Conservation (phyloP, 176 grass and related monocot genomes). For the Triticum urartu region DNA sequence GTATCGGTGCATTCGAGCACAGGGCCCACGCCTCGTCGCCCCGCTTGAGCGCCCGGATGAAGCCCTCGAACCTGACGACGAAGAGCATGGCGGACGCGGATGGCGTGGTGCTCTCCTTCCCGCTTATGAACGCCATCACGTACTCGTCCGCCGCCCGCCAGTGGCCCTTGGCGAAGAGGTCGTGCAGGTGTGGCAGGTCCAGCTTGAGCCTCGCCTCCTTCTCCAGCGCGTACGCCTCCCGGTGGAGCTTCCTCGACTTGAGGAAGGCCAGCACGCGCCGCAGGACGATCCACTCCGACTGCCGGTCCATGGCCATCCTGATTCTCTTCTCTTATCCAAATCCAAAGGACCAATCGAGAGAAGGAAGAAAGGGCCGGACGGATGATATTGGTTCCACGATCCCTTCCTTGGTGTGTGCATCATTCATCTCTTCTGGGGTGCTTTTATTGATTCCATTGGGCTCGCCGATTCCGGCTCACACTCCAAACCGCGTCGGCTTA, state of each 20-base stretch:
- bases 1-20: too few species aligned
- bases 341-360: too few species aligned
- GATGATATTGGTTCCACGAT: too few species aligned
- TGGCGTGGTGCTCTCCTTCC: not conserved
- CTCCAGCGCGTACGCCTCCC: constrained; percentile 1
- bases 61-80: not conserved
- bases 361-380: too few species aligned
- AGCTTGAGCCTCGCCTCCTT: not conserved
- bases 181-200: not conserved
- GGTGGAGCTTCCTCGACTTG: constrained; percentile 12
- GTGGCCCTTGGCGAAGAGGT: not conserved
- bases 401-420: too few species aligned
- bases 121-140: not conserved
- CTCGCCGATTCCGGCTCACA: too few species aligned
- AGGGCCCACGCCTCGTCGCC: not conserved
- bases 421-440: too few species aligned
- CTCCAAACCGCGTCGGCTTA: too few species aligned
- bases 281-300: not conserved
- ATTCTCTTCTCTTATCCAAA: too few species aligned
- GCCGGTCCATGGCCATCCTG: not conserved
- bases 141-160: not conserved
- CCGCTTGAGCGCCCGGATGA: not conserved
- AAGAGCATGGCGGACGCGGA: not conserved
- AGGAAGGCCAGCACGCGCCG: not conserved
- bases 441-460: too few species aligned